Evolutionary conservation across 108 stramenopile species (phyloP), one percentile per base, ranked within the genome.

Genomic region (Discostella stelligeroides): DNA sequence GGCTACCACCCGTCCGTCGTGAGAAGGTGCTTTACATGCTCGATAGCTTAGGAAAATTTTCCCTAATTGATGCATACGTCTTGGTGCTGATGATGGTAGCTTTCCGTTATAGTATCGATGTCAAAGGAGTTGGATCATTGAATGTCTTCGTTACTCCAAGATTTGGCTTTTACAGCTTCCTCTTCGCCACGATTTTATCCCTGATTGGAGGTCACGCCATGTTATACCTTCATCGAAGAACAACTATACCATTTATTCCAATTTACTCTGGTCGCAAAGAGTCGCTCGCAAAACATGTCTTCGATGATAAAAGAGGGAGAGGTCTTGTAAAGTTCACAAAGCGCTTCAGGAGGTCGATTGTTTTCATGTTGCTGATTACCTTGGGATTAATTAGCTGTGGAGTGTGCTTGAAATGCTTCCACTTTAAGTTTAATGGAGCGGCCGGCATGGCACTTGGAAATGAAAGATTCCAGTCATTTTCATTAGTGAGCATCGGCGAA

Each of bases 1-100:
- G 79, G 17, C 41, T 72, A 48, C 81, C 83, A 17, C 80, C 82
- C 18, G 68, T 72, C 43, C 40, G 38, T 51, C 90, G 95, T 62
- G 97, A 87, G 43, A 57, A 63, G 23, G 68, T 92, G 39, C 85
- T 98, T 12, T 60, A 92, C 60, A 78, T 75, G 15, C 60, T 98
- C n/a, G 95, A 96, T 54, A 73, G 86, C 0, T 68, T 98, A 7
- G 91, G 95, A 24, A 95, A 96, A 79, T 98, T 92, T 76, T 90
- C 91, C 15, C 80, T 98, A 48, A 90, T 98, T 17, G 95, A 98
- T 80, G 86, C 88, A 7, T 98, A 85, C 66, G 92, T 97, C 0
- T 66, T 96, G 53, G 88, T 96, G 15, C 75, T 98, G 20, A 88
- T 98, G 89, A 67, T 95, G 70, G 90, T 94, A 10, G 90, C 94